These are phyloP conservation scores for Spathaspora sp. DNA, from an alignment of 805 yeast species.

Conservation along the genomic window DNA sequence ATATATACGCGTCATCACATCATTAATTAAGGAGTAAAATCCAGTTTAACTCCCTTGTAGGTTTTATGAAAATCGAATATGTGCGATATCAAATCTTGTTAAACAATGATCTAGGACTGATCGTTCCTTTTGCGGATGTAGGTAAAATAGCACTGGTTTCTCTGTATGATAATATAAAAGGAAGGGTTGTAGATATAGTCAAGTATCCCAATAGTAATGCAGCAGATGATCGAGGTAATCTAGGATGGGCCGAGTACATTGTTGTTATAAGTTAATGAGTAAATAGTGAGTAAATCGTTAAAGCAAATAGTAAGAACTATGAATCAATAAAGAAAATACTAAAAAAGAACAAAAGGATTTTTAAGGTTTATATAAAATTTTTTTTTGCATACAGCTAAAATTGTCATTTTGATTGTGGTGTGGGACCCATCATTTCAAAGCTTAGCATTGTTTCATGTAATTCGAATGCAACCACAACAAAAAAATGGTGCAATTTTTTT, in stretches of 20 bases:
- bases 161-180: slow-evolving; percentile 38
- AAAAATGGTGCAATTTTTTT: background rate
- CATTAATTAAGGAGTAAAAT: background rate
- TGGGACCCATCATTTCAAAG: background rate
- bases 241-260: background rate
- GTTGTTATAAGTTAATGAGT: background rate
- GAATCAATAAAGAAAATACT: background rate
- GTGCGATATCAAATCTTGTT: slow-evolving; percentile 22
- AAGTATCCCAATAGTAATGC: slow-evolving; percentile 35
- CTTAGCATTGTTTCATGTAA: background rate
- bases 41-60: background rate
- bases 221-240: slow-evolving; percentile 13
- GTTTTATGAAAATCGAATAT: background rate
- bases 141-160: slow-evolving; percentile 20
- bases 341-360: background rate
- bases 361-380: background rate
- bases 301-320: background rate
- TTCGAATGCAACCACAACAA: background rate
- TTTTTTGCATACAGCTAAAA: background rate
- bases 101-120: slow-evolving; percentile 32
- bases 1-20: background rate
- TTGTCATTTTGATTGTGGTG: background rate
- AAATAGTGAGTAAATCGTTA: background rate
- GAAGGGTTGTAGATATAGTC: slow-evolving; percentile 35
- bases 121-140: slow-evolving; percentile 29